phyloP scores from a whole-genome alignment of 768 basidiomycete genomes.

The Mycena polygramma region DNA sequence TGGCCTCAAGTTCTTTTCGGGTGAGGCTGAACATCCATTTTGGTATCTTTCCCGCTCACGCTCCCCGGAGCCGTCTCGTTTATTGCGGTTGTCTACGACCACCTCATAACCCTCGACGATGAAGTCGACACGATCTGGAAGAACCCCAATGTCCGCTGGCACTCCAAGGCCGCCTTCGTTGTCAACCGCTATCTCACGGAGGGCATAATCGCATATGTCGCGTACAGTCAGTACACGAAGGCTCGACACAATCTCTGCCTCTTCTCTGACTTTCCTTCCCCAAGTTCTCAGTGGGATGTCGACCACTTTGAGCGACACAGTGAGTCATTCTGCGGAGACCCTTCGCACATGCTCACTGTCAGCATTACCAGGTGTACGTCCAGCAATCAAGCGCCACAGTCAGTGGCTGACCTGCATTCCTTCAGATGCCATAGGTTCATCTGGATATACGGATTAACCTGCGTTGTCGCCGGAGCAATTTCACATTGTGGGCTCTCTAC shows the following conservation, averaged over 20 bases:
- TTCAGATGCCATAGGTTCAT: not conserved
- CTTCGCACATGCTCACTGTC: not conserved
- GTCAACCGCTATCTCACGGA: slow-evolving; percentile 17
- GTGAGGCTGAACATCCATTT: no score
- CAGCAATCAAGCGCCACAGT: not conserved
- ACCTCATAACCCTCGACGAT: slow-evolving; percentile 4
- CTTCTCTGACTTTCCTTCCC: not conserved
- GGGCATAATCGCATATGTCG: slow-evolving; percentile 13
- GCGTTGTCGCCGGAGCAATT: not conserved
- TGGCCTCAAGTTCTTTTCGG: no score
- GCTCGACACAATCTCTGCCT: not conserved
- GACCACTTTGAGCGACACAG: not conserved
- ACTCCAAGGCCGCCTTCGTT: slow-evolving; percentile 14
- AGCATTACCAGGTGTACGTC: not conserved
- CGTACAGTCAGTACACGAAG: slow-evolving; percentile 6
- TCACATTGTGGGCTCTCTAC: slow-evolving; percentile 12
- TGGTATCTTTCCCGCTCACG: no score
- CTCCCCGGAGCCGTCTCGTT: not conserved
- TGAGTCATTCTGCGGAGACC: not conserved
- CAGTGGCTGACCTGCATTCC: not conserved
- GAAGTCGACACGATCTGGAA: slow-evolving; percentile 22
- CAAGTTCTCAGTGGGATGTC: slow-evolving; percentile 16
- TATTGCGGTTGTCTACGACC: slow-evolving; percentile 2
- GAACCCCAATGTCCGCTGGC: slow-evolving; percentile 10
- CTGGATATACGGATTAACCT: slow-evolving; percentile 15